phyloP scores from a whole-genome alignment of 768 basidiomycete species.

The Phlebiopsis flavidoalba region DNA sequence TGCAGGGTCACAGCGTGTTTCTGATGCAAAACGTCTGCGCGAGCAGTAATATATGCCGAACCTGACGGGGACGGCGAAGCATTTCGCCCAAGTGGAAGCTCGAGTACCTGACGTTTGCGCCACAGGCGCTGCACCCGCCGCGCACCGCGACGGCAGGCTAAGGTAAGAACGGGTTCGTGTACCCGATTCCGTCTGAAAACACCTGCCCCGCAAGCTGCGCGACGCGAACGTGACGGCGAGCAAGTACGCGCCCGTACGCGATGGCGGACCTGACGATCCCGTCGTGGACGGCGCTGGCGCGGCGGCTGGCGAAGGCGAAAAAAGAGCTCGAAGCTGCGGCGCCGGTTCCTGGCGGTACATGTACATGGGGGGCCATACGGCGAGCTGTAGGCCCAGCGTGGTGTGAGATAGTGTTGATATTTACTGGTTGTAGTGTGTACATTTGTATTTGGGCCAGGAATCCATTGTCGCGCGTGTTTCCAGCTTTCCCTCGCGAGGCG shows the following conservation, averaged over 20 bases:
- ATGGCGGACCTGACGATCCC: conserved; percentile 75
- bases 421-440: neutral
- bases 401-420: no score
- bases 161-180: conserved; percentile 29
- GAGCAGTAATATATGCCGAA: conserved; percentile 63
- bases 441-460: neutral
- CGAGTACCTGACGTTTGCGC: conserved; percentile 69
- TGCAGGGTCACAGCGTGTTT: neutral
- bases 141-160: conserved; percentile 15
- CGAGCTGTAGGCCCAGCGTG: conserved; percentile 6
- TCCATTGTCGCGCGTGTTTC: neutral
- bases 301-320: conserved; percentile 44
- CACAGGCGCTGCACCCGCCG: conserved; percentile 38
- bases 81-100: conserved; percentile 61
- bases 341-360: conserved; percentile 67
- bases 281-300: conserved; percentile 67
- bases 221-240: conserved; percentile 33
- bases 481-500: neutral
- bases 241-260: conserved; percentile 62
- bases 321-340: conserved; percentile 50
- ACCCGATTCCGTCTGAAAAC: conserved; percentile 52
- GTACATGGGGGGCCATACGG: conserved; percentile 49
- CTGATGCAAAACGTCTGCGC: conserved; percentile 1
- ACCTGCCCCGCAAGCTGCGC: conserved; percentile 47
- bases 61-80: conserved; percentile 37